Conservation (phyloP, 2,329 filamentous ascomycete species). For the Reticulascus tulasneorum region DNA sequence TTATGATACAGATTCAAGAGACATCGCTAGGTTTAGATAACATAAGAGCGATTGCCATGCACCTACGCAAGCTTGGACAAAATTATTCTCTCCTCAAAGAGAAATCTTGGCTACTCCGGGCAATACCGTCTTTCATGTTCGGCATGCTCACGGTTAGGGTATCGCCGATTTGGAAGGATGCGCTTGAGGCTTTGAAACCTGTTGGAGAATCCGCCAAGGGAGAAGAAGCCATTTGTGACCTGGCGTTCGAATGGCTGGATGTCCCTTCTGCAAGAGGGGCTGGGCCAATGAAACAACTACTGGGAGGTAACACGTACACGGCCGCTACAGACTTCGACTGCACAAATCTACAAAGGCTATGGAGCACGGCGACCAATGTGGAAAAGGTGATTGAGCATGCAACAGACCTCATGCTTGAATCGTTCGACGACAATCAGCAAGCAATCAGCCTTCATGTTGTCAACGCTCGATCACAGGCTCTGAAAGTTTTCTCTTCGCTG, state of each 20-base stretch:
- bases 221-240: constrained; percentile 66
- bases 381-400: constrained; percentile 50
- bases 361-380: constrained; percentile 45
- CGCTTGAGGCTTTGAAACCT: constrained; percentile 68
- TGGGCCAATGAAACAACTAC: no score
- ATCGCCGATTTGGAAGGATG: constrained; percentile 83
- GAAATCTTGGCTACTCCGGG: constrained; percentile 62
- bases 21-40: constrained; percentile 74
- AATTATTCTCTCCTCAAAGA: constrained; percentile 57
- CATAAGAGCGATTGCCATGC: constrained; percentile 74
- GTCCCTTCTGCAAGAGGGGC: constrained; percentile 52
- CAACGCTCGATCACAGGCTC: constrained; percentile 69
- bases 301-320: constrained; percentile 23
- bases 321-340: constrained; percentile 77
- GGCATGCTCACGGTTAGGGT: constrained; percentile 84
- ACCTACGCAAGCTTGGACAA: constrained; percentile 71
- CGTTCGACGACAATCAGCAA: constrained; percentile 63
- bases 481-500: constrained; percentile 71
- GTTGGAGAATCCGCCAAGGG: constrained; percentile 68
- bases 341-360: constrained; percentile 63
- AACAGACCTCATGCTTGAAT: constrained; percentile 53
- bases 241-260: constrained; percentile 76
- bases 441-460: constrained; percentile 44
- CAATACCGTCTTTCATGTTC: constrained; percentile 80
- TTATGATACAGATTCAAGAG: constrained; percentile 77